Percentiles rank a stretch among this genome's conserved stretches.
These are phyloP conservation scores for Chaetomidium leptoderma DNA, from an alignment of 495 filamentous ascomycete species.

Conservation along the genomic window DNA sequence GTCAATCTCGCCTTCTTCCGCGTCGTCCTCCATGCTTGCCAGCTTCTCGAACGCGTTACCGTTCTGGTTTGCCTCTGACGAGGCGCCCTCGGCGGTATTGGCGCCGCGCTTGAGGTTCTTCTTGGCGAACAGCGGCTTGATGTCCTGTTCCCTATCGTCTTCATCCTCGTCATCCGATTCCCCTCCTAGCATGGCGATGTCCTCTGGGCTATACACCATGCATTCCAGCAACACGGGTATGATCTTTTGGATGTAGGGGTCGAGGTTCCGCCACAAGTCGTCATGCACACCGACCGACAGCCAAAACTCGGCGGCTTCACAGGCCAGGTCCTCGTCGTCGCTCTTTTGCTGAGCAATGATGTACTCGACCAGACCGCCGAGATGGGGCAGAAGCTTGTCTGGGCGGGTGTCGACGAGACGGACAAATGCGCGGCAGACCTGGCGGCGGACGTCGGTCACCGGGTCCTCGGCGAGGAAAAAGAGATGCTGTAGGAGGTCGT, in stretches of 20 bases:
- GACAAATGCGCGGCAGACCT: slow-evolving; percentile 90
- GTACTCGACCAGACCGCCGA: slow-evolving; percentile 86
- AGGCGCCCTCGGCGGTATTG: slow-evolving; percentile 45
- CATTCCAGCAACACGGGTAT: slow-evolving; percentile 86
- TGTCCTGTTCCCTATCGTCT: slow-evolving; percentile 85
- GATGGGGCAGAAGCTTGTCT: slow-evolving; percentile 83
- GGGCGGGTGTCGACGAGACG: slow-evolving; percentile 87
- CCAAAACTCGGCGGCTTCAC: slow-evolving; percentile 98
- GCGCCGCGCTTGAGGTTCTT: slow-evolving; percentile 50
- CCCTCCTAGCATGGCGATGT: slow-evolving; percentile 75
- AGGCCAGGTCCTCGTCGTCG: slow-evolving; percentile 84
- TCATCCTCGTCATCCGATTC: slow-evolving; percentile 86
- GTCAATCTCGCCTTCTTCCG: slow-evolving; percentile 88
- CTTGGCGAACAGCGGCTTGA: slow-evolving; percentile 90
- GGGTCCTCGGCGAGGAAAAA: slow-evolving; percentile 75
- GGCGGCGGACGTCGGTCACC: slow-evolving; percentile 73
- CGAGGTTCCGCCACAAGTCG: slow-evolving; percentile 64
- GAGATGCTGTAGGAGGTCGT: slow-evolving; percentile 72
- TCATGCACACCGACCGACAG: slow-evolving; percentile 86
- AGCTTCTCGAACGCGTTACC: slow-evolving; percentile 48
- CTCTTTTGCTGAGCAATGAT: slow-evolving; percentile 85
- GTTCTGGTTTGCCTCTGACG: slow-evolving; percentile 50
- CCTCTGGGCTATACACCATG: slow-evolving; percentile 96
- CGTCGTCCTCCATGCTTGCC: slow-evolving; percentile 59
- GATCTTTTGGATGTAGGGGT: slow-evolving; percentile 75